Base-by-base conservation (phyloP, 495 filamentous ascomycete genomes). In the Delitschia confertaspora region DNA sequence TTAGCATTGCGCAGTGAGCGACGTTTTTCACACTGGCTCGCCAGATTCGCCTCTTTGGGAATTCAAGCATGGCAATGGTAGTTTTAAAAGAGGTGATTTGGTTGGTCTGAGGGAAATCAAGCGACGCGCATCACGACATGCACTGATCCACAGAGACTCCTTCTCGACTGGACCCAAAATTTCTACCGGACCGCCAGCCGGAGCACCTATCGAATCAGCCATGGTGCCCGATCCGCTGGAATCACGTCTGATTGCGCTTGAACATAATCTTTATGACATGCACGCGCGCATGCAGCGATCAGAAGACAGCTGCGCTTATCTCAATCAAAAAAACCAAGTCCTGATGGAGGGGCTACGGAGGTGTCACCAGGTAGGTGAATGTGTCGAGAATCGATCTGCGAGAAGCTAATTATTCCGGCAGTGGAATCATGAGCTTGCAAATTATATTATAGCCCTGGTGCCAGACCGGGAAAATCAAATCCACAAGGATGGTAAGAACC, bases 41-140 rank as follows among this genome's bases (percentile, higher is more conserved):
- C 87, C 91, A 3, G 93, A 98, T 57, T 84, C 89, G 36, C 83
- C 91, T 3, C 70, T 98, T 13, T 98, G 91, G 91, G 91, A 98
- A 61, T 98, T 98, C 62, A 98, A 95, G 65, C 91, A 98, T 60
- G 91, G 91, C 36, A 93, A 91, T 61, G 91, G 91, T 22, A 96
- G 83, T 62, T 98, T 98, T 70, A 95, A 88, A 64, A 76, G 88
- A 51, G 91, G 91, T 33, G 91, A 98, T 63, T 67, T 98, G 31
- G 78, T 86, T 36, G 88, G 91, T 32, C 68, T 98, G 38, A 74
- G 91, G 27, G 91, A 98, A 62, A 98, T 98, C 66, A 95, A 95
- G 62, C 81, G 91, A 50, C 77, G 91, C 26, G 93, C 91, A n/a
- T 96, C 91, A 22, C 73, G 91, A 39, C 93, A 98, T 68, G 85